phyloP scores from a whole-genome alignment of 192 early-diverging fungal genomes.

The Linnemannia elongata region DNA sequence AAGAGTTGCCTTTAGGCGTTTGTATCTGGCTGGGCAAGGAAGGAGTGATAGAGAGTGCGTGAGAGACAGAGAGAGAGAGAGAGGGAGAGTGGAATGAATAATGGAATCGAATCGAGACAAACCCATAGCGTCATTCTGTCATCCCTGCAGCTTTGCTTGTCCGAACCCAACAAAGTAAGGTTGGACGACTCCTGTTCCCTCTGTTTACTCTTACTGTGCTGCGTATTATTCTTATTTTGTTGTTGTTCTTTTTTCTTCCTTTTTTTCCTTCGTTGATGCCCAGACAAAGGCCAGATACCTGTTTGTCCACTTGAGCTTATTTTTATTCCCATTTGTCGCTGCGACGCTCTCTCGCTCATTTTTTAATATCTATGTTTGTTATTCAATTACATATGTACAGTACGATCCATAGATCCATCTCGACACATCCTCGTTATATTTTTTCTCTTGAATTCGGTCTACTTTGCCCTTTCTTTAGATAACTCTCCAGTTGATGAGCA shows the following conservation, averaged over 20 bases:
- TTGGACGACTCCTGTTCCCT: not conserved
- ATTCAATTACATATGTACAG: not conserved
- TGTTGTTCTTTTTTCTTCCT: not conserved
- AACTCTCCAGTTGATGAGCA: not conserved
- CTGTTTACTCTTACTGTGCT: not conserved
- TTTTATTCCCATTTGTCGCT: slow-evolving; percentile 10
- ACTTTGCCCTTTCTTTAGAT: slow-evolving; percentile 1
- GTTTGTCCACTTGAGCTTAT: not conserved
- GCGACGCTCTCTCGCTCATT: slow-evolving; percentile 9
- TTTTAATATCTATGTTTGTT: not conserved
- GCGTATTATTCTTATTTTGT: not conserved
- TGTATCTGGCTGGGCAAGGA: not conserved
- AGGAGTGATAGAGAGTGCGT: too few species aligned
- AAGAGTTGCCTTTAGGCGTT: too few species aligned
- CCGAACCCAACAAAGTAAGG: slow-evolving; percentile 8
- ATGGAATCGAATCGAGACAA: not conserved
- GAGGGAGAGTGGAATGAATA: slow-evolving; percentile 1
- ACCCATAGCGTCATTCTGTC: slow-evolving; percentile 6
- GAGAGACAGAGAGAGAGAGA: not conserved
- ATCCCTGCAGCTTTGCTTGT: slow-evolving; percentile 4
- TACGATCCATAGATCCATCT: slow-evolving; percentile 11
- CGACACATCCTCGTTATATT: slow-evolving; percentile 1
- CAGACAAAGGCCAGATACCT: too few species aligned
- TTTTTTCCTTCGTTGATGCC: too few species aligned
- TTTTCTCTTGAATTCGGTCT: not conserved